Evolutionary conservation across 768 basidiomycete species (phyloP).

Genomic region (Boletus sensibilis): DNA sequence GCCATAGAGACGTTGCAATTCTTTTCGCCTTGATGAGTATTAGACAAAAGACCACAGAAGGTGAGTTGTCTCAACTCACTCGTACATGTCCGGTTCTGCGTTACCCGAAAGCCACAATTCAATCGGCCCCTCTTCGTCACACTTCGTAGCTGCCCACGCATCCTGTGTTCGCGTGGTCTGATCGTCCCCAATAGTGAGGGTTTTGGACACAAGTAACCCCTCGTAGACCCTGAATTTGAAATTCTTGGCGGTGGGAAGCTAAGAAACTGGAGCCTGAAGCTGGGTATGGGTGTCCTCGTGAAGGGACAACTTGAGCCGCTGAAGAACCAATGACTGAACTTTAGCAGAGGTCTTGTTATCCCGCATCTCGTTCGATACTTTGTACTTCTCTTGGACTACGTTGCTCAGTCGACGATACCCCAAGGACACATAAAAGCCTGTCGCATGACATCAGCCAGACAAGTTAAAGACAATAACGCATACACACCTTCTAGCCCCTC

Average conservation of each 20-base stretch:
- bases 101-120: conserved; percentile 71
- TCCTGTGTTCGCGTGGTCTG: conserved; percentile 54
- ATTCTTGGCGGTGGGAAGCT: conserved; percentile 58
- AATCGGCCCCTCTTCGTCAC: too few species aligned
- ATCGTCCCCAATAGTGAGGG: conserved; percentile 49
- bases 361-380: conserved; percentile 48
- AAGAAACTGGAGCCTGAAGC: conserved; percentile 53
- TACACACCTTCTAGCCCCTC: conserved; percentile 81
- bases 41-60: background rate
- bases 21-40: conserved; percentile 36
- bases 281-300: conserved; percentile 55
- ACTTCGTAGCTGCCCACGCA: conserved; percentile 68
- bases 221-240: conserved; percentile 64
- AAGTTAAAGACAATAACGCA: background rate
- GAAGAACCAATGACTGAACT: conserved; percentile 59
- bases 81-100: conserved; percentile 79
- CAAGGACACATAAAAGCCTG: conserved; percentile 68
- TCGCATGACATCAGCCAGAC: background rate
- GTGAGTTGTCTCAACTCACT: conserved; percentile 51
- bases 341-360: conserved; percentile 40
- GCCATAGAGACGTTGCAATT: conserved; percentile 78
- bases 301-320: conserved; percentile 67
- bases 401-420: conserved; percentile 47
- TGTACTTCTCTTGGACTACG: conserved; percentile 67
- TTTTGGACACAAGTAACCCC: conserved; percentile 57